phyloP scores from a whole-genome alignment of 75 land plant genomes.

The Selaginella moellendorffii region DNA sequence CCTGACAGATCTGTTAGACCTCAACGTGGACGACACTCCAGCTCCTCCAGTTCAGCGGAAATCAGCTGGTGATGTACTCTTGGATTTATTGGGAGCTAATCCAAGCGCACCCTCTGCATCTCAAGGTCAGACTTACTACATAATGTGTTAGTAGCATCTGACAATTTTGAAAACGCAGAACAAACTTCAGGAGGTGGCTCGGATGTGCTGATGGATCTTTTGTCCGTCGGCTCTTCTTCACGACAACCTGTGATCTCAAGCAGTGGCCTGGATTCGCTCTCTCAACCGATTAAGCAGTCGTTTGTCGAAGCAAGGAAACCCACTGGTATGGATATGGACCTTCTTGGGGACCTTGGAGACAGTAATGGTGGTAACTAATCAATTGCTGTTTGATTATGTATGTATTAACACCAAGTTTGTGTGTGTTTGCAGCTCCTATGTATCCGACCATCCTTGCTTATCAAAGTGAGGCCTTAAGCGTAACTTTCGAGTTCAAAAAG shows the following conservation, averaged over 20 bases:
- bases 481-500: constrained; percentile 68
- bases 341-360: neutral
- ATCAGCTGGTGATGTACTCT: constrained; percentile 57
- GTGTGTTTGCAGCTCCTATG: constrained; percentile 10
- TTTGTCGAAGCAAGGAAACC: neutral
- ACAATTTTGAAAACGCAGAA: constrained; percentile 10
- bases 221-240: constrained; percentile 45
- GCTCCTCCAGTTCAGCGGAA: constrained; percentile 30
- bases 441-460: constrained; percentile 64
- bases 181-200: constrained; percentile 25
- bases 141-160: too few species aligned
- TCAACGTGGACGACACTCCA: constrained; percentile 53
- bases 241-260: constrained; percentile 12
- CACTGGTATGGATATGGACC: neutral
- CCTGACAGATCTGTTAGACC: constrained; percentile 72
- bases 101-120: constrained; percentile 31
- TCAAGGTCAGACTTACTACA: neutral
- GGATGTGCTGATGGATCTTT: constrained; percentile 63
- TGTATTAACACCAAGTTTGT: neutral
- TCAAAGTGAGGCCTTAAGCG: constrained; percentile 61
- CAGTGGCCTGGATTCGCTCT: constrained; percentile 19
- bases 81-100: constrained; percentile 44
- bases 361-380: neutral
- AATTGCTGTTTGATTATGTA: neutral
- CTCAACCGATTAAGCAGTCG: constrained; percentile 22